Percentiles rank a stretch among this genome's conserved stretches.
These are phyloP conservation scores for Erysimum cheiri DNA, from an alignment of 441 rosid species.

Conservation along the genomic window DNA sequence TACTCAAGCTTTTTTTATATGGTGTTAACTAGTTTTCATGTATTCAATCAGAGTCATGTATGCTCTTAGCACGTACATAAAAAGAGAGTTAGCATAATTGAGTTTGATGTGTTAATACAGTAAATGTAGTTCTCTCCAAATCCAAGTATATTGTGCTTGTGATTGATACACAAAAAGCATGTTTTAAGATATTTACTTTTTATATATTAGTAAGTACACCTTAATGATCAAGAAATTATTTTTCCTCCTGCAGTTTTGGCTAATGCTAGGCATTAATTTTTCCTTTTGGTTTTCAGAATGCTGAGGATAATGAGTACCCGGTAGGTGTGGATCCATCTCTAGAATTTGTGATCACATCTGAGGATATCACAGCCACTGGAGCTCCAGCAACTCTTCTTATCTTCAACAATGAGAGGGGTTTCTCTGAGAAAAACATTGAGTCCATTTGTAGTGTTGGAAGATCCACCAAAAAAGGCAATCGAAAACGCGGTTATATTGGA, in stretches of 20 bases:
- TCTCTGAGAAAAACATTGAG: conserved; percentile 57
- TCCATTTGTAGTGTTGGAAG: conserved; percentile 68
- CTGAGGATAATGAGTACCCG: conserved; percentile 76
- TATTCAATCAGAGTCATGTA: background rate
- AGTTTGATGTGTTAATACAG: background rate
- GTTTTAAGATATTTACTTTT: background rate
- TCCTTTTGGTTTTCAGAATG: conserved; percentile 52
- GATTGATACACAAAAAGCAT: background rate
- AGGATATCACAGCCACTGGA: conserved; percentile 69
- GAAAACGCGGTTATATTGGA: conserved; percentile 73
- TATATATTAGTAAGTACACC: background rate
- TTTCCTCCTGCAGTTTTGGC: background rate
- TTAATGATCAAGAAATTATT: background rate
- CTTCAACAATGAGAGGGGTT: conserved; percentile 77
- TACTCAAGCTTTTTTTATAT: too few species aligned
- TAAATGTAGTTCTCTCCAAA: background rate
- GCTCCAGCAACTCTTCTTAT: conserved; percentile 70
- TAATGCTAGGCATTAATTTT: background rate
- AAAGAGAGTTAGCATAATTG: background rate
- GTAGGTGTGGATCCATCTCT: conserved; percentile 75
- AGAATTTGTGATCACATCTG: conserved; percentile 71
- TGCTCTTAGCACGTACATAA: background rate
- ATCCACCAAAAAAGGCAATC: conserved; percentile 67
- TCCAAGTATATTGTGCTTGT: background rate
- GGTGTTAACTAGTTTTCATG: background rate